Conservation (phyloP, 805 yeast species). For the Candida oleophila region DNA sequence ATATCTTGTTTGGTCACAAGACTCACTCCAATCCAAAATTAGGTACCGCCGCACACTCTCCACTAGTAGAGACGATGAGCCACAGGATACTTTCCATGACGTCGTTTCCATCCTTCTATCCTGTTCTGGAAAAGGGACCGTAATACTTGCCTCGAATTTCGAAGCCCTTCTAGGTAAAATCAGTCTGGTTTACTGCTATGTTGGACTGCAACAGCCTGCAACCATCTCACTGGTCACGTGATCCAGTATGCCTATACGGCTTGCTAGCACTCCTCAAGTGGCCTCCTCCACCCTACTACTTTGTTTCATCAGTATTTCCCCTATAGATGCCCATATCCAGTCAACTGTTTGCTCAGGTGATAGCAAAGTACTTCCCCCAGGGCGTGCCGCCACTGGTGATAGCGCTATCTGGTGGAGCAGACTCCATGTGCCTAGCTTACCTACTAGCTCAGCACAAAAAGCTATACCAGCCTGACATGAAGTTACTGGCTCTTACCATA, state of each 20-base stretch:
- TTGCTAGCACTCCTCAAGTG: too few species aligned
- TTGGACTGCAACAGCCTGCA: background rate
- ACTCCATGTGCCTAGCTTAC: conserved; percentile 68
- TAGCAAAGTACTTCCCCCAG: conserved; percentile 2
- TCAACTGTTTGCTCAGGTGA: background rate
- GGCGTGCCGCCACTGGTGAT: conserved; percentile 23
- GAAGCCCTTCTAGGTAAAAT: too few species aligned
- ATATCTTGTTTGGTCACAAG: too few species aligned
- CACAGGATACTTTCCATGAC: too few species aligned
- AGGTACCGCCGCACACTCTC: too few species aligned
- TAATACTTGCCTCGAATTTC: too few species aligned
- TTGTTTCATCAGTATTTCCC: too few species aligned
- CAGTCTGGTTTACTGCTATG: background rate
- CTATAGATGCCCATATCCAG: background rate
- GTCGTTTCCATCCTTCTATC: too few species aligned
- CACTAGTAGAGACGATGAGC: too few species aligned
- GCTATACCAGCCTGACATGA: conserved; percentile 22
- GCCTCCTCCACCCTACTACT: too few species aligned
- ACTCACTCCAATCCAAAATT: too few species aligned
- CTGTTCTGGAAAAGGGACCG: too few species aligned
- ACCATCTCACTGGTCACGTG: background rate
- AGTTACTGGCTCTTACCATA: conserved; percentile 58
- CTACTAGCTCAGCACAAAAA: conserved; percentile 41
- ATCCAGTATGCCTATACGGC: background rate
- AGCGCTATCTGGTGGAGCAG: conserved; percentile 81